phyloP scores from a whole-genome alignment of 176 grass and related monocot genomes.

The Oryza nivara region DNA sequence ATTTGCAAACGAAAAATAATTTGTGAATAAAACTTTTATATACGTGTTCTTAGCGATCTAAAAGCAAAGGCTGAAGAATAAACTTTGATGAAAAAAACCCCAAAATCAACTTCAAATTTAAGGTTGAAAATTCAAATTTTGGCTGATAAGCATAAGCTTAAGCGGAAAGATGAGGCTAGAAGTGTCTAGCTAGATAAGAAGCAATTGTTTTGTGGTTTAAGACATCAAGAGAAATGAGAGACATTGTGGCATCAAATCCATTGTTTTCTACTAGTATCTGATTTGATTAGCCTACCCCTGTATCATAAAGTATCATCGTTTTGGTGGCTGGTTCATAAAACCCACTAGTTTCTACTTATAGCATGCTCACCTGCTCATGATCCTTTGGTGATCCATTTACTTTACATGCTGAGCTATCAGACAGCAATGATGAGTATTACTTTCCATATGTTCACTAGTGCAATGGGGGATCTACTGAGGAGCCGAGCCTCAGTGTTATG shows the following conservation, averaged over 20 bases:
- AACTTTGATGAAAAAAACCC: too few relatives aligned
- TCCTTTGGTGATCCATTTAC: slow-evolving; percentile 26
- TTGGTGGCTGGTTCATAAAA: background rate
- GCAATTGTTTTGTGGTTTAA: background rate
- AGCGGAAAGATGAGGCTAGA: too few relatives aligned
- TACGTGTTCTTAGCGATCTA: too few relatives aligned
- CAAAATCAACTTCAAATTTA: too few relatives aligned
- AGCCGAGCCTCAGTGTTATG: slow-evolving; percentile 50
- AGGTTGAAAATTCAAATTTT: too few relatives aligned
- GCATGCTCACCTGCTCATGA: background rate
- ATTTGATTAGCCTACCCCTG: background rate
- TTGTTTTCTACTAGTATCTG: background rate
- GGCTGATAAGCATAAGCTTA: too few relatives aligned
- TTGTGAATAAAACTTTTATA: too few relatives aligned
- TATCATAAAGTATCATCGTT: background rate
- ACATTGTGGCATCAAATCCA: background rate
- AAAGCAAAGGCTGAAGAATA: too few relatives aligned
- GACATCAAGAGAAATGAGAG: background rate
- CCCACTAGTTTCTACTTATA: background rate
- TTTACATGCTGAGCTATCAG: slow-evolving; percentile 16
- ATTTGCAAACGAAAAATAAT: too few relatives aligned
- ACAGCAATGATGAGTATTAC: slow-evolving; percentile 23
- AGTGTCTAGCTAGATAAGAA: background rate
- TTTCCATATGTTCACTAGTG: slow-evolving; percentile 58
- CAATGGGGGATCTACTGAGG: slow-evolving; percentile 58